Percentiles rank a stretch among this genome's conserved stretches.
These are phyloP conservation scores for Sporothrix phasma DNA, from an alignment of 2,329 filamentous ascomycete genomes.

Conservation along the genomic window DNA sequence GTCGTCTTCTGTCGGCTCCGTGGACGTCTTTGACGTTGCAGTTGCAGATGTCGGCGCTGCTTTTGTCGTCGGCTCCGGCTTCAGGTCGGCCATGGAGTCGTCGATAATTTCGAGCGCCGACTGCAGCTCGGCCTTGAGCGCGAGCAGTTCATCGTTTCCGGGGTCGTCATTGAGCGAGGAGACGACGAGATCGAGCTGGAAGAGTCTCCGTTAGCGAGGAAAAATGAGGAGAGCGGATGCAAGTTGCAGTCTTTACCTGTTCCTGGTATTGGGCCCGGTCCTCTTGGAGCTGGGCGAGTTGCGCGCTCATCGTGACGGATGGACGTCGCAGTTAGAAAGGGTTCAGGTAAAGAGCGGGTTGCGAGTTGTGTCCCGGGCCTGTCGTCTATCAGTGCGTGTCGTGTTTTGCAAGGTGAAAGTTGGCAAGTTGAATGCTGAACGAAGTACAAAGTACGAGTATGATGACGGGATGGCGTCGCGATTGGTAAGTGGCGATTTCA, in stretches of 20 bases:
- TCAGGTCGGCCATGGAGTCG: slow-evolving; percentile 71
- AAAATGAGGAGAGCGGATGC: neutral
- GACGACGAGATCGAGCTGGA: slow-evolving; percentile 66
- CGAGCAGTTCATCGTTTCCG: slow-evolving; percentile 66
- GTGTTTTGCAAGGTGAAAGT: neutral
- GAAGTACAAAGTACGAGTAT: neutral
- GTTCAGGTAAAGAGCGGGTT: too few species aligned
- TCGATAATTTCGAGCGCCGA: slow-evolving; percentile 70
- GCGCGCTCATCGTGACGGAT: slow-evolving; percentile 26
- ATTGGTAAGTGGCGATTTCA: slow-evolving; percentile 3
- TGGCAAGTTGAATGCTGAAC: neutral
- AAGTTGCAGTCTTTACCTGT: slow-evolving; percentile 34
- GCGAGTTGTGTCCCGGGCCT: neutral
- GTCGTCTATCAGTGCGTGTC: neutral
- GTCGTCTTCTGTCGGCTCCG: slow-evolving; percentile 26
- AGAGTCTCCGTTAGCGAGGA: neutral
- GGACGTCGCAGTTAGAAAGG: neutral
- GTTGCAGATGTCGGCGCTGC: neutral
- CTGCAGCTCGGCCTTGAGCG: slow-evolving; percentile 71
- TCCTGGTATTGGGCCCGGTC: slow-evolving; percentile 47
- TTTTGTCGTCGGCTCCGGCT: slow-evolving; percentile 43
- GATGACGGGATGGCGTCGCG: neutral
- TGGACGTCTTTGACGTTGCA: slow-evolving; percentile 16
- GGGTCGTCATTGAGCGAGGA: slow-evolving; percentile 70
- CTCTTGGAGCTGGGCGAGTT: slow-evolving; percentile 33